phyloP scores from a whole-genome alignment of 768 basidiomycete genomes.

The Suillus placidus region DNA sequence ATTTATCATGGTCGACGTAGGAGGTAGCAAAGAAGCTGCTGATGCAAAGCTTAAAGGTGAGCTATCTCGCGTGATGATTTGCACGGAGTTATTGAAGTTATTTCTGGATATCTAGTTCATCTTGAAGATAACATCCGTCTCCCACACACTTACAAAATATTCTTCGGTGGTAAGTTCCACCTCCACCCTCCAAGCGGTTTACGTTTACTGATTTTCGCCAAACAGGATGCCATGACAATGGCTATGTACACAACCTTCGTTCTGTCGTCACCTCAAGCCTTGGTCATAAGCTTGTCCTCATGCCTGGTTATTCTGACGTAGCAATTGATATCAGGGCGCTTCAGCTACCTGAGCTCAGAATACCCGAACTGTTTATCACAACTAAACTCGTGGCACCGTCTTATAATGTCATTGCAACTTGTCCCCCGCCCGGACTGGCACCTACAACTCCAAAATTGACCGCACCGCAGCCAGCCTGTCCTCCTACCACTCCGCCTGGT shows the following conservation, averaged over 20 bases:
- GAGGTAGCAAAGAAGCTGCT: slow-evolving; percentile 71
- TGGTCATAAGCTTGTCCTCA: slow-evolving; percentile 63
- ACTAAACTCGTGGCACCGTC: slow-evolving; percentile 48
- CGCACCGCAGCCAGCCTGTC: background rate
- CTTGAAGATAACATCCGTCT: slow-evolving; percentile 47
- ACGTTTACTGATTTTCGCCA: slow-evolving; percentile 1
- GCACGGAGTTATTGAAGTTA: slow-evolving; percentile 5
- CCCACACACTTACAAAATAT: slow-evolving; percentile 64
- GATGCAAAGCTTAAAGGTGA: slow-evolving; percentile 77
- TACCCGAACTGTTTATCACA: slow-evolving; percentile 62
- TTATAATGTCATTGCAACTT: slow-evolving; percentile 29
- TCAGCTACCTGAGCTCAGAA: slow-evolving; percentile 51
- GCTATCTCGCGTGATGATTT: slow-evolving; percentile 6
- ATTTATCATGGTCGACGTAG: slow-evolving; percentile 72
- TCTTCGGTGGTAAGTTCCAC: slow-evolving; percentile 59
- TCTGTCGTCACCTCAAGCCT: slow-evolving; percentile 68
- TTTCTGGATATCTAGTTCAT: slow-evolving; percentile 33
- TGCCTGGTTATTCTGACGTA: slow-evolving; percentile 64
- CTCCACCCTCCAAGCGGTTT: slow-evolving; percentile 4
- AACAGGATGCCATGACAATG: slow-evolving; percentile 72
- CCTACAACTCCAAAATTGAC: slow-evolving; percentile 20
- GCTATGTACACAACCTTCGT: slow-evolving; percentile 64
- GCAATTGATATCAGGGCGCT: slow-evolving; percentile 62
- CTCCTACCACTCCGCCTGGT: slow-evolving; percentile 10
- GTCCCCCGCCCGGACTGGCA: slow-evolving; percentile 29